Evolutionary conservation across 208 protist species (phyloP).

Genomic region (Blastocrithidia nonstop): DNA sequence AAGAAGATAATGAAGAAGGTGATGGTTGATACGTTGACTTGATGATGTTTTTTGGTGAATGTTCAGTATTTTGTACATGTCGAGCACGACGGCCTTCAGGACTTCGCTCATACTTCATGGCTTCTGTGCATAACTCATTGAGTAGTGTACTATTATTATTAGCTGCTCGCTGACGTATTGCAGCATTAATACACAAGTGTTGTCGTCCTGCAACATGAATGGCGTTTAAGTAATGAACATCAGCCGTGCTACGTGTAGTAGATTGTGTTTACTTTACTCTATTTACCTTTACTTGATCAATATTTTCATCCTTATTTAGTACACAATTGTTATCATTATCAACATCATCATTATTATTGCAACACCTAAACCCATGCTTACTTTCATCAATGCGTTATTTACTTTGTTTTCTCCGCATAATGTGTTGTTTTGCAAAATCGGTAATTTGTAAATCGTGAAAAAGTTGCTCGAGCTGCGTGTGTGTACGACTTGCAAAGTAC

Average conservation of each 20-base stretch:
- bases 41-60: too few relatives aligned
- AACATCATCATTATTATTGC: not conserved
- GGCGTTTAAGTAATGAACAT: conserved; percentile 16
- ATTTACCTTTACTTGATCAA: not conserved
- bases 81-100: conserved; percentile 21
- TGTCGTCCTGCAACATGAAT: conserved; percentile 84
- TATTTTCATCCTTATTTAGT: not conserved
- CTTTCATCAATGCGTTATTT: not conserved
- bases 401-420: too few relatives aligned
- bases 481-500: conserved; percentile 90
- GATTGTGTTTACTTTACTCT: too few relatives aligned
- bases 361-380: not conserved
- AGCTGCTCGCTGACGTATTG: conserved; percentile 14
- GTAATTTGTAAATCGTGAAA: conserved; percentile 81
- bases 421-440: conserved; percentile 32
- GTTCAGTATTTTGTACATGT: too few relatives aligned
- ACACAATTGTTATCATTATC: conserved; percentile 1
- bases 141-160: conserved; percentile 24
- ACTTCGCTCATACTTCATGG: conserved; percentile 58
- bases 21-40: too few relatives aligned
- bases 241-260: not conserved
- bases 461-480: conserved; percentile 91
- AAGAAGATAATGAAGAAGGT: too few relatives aligned
- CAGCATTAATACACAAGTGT: conserved; percentile 83
- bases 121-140: conserved; percentile 88